These are phyloP conservation scores for Euryodendron excelsum DNA, from an alignment of 148 eudicot species.

Conservation along the genomic window DNA sequence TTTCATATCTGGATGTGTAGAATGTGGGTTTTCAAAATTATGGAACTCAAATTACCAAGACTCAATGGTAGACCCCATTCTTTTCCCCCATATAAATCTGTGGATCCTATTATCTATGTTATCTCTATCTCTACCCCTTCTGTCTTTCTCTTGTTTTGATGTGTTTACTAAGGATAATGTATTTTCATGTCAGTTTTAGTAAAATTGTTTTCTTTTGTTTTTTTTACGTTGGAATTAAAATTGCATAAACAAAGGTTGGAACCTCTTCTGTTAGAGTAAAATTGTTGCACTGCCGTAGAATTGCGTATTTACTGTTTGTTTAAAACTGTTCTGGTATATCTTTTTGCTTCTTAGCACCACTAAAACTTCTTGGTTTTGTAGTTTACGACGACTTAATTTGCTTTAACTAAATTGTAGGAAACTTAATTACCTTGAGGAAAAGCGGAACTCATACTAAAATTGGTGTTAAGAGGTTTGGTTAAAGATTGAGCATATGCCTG, in stretches of 20 bases:
- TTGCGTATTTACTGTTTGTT: conserved; percentile 9
- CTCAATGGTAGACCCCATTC: conserved; percentile 36
- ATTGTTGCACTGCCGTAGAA: conserved; percentile 13
- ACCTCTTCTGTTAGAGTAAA: too few species aligned
- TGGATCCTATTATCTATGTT: conserved; percentile 43
- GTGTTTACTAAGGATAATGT: conserved; percentile 9
- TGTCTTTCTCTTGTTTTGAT: conserved; percentile 13
- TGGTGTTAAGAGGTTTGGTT: conserved; percentile 19
- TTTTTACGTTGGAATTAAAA: too few species aligned
- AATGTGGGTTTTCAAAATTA: conserved; percentile 12
- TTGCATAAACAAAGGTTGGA: too few species aligned
- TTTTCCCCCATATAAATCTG: conserved; percentile 18
- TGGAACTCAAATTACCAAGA: conserved; percentile 11
- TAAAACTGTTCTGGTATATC: not conserved
- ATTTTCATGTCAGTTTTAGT: conserved; percentile 1
- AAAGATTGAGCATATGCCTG: conserved; percentile 64
- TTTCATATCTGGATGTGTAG: conserved; percentile 5
- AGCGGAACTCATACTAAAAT: conserved; percentile 10
- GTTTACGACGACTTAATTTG: conserved; percentile 6
- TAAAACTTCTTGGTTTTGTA: not conserved
- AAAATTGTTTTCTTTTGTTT: too few species aligned
- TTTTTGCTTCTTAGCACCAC: not conserved
- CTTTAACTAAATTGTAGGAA: conserved; percentile 36
- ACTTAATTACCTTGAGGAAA: conserved; percentile 21
- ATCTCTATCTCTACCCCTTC: conserved; percentile 15